A percentile compares a stretch with the other conserved stretches of the same genome.
Conservation (phyloP, 1,284 basidiomycete genomes). For the Thelephora terrestris region DNA sequence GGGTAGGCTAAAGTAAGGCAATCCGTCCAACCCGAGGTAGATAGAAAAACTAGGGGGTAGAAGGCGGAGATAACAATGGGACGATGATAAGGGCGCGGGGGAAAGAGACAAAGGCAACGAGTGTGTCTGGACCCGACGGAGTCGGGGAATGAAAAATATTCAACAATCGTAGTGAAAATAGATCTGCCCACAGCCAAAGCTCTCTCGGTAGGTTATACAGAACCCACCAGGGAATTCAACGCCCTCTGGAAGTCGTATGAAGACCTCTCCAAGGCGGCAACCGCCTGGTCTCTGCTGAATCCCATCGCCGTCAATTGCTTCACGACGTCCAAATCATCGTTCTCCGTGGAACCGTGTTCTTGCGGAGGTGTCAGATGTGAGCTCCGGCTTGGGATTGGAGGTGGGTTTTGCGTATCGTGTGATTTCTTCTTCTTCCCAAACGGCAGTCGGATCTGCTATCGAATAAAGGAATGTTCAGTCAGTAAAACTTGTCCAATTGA, state of each 20-base stretch:
- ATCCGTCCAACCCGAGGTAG: background rate
- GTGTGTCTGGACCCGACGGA: no score
- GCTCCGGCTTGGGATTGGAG: constrained; percentile 31
- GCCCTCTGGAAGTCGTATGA: constrained; percentile 69
- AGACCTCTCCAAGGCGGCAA: constrained; percentile 65
- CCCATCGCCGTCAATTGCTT: constrained; percentile 77
- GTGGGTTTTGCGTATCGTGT: constrained; percentile 36
- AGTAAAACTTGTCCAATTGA: background rate
- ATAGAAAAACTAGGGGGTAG: constrained; percentile 1
- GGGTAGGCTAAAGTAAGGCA: no score
- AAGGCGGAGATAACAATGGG: constrained; percentile 1
- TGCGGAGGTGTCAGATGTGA: constrained; percentile 39
- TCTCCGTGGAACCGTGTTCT: constrained; percentile 43
- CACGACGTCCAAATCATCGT: constrained; percentile 69
- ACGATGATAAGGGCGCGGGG: background rate
- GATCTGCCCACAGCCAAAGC: background rate
- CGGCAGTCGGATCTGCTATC: constrained; percentile 57
- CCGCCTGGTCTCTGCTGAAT: constrained; percentile 69
- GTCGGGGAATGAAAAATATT: background rate
- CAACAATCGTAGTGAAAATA: background rate
- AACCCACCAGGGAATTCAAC: constrained; percentile 56
- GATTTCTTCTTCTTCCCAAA: constrained; percentile 66
- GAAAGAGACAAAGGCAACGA: no score
- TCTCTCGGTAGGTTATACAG: background rate
- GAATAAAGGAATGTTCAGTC: background rate